These are phyloP conservation scores for Ophiostoma montium DNA, from an alignment of 2,329 filamentous ascomycete species.

Conservation along the genomic window DNA sequence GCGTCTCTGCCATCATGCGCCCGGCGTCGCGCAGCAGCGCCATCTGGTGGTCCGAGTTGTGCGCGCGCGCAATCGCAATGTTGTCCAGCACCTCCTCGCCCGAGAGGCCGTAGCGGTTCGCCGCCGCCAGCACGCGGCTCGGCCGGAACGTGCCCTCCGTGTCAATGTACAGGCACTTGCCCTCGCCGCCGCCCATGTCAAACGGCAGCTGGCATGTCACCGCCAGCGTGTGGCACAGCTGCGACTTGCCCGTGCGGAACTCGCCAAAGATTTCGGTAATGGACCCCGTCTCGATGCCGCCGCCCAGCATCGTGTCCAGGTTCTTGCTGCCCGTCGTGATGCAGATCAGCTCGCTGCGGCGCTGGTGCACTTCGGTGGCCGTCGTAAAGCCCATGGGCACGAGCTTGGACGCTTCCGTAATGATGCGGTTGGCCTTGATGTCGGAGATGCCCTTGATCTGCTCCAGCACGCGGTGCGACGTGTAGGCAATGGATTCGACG, in stretches of 20 bases:
- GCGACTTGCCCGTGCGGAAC: constrained; percentile 95
- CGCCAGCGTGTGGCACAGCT: constrained; percentile 96
- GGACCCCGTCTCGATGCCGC: constrained; percentile 90
- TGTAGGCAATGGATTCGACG: constrained; percentile 91
- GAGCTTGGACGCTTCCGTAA: constrained; percentile 85
- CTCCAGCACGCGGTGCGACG: constrained; percentile 66
- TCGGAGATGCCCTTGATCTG: constrained; percentile 98
- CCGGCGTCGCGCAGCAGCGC: constrained; percentile 89
- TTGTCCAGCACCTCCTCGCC: constrained; percentile 98
- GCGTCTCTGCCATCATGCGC: constrained; percentile 98
- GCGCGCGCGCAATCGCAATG: constrained; percentile 91
- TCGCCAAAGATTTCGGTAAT: constrained; percentile 98
- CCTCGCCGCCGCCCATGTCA: constrained; percentile 97
- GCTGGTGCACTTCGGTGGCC: constrained; percentile 96
- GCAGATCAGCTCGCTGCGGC: constrained; percentile 90
- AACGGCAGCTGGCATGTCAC: constrained; percentile 96
- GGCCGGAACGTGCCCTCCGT: constrained; percentile 96
- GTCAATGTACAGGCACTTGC: constrained; percentile 96
- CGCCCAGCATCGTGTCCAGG: constrained; percentile 84
- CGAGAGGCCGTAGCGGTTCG: constrained; percentile 84
- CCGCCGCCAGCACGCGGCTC: constrained; percentile 78
- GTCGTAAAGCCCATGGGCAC: constrained; percentile 99
- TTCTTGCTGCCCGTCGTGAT: constrained; percentile 98
- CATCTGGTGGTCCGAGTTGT: constrained; percentile 96
- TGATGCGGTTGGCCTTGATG: constrained; percentile 83